Conservation (phyloP, 2,329 filamentous ascomycete genomes). For the Aspergillus luchuensis region DNA sequence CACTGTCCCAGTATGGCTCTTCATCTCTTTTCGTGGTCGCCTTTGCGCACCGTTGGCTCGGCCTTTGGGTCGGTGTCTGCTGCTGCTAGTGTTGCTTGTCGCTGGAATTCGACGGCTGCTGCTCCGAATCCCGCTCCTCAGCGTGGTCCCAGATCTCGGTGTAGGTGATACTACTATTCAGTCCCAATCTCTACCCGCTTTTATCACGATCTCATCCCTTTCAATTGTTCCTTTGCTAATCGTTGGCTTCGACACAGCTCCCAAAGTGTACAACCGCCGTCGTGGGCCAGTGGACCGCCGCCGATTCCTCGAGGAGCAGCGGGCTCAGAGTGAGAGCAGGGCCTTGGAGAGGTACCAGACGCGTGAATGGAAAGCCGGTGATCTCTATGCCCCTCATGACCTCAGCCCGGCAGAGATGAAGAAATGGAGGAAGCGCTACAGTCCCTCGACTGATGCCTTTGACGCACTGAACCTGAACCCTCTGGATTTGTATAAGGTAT, state of each 20-base stretch:
- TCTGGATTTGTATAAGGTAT: constrained; percentile 81
- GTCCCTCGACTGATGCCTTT: constrained; percentile 68
- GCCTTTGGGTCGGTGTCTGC: constrained; percentile 22
- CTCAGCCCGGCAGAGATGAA: constrained; percentile 73
- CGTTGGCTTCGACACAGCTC: constrained; percentile 15
- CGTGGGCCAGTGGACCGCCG: constrained; percentile 32
- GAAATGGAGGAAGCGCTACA: constrained; percentile 70
- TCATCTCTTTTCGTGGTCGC: constrained; percentile 30
- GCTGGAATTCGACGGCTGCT: constrained; percentile 38
- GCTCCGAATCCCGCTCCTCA: constrained; percentile 32
- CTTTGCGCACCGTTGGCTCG: constrained; percentile 29
- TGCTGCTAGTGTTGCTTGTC: constrained; percentile 27
- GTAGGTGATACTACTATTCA: constrained; percentile 21
- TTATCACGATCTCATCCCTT: too few species aligned
- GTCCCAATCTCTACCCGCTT: neutral
- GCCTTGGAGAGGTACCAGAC: constrained; percentile 49
- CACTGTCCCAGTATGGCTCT: constrained; percentile 28
- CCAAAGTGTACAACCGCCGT: constrained; percentile 27
- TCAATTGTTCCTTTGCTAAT: neutral
- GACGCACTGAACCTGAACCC: constrained; percentile 80
- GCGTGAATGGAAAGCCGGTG: constrained; percentile 73
- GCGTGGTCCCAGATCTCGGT: constrained; percentile 20
- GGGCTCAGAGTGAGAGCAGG: constrained; percentile 39
- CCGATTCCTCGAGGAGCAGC: constrained; percentile 40
- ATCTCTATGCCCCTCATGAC: constrained; percentile 90